phyloP scores from a whole-genome alignment of 2,329 filamentous ascomycete genomes.

The Ceratocystis colombiana region DNA sequence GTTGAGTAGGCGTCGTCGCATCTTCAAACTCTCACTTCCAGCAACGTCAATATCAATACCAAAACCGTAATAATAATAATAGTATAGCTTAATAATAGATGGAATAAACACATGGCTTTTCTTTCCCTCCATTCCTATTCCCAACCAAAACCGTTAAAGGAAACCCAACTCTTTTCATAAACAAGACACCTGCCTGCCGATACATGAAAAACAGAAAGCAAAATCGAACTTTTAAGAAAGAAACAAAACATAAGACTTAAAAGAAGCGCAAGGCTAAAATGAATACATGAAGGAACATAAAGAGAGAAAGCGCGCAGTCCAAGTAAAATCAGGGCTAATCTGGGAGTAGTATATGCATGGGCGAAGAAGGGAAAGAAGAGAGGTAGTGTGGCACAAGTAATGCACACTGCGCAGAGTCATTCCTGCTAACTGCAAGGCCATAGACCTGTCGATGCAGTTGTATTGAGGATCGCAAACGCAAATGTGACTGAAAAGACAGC shows the following conservation, averaged over 20 bases:
- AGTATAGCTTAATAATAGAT: background rate
- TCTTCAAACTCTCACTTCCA: background rate
- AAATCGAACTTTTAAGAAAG: background rate
- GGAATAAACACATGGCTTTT: background rate
- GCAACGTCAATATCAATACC: background rate
- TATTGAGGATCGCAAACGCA: background rate
- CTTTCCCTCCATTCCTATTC: background rate
- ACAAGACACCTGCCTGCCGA: constrained; percentile 13
- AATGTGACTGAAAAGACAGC: background rate
- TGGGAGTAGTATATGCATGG: background rate
- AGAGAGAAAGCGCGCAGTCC: background rate
- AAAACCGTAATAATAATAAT: background rate
- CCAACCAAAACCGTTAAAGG: background rate
- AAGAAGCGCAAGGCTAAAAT: background rate
- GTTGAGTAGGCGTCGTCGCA: background rate
- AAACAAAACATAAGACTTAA: background rate
- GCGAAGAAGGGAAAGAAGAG: background rate
- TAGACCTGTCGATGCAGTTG: background rate
- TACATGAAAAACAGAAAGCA: constrained; percentile 8
- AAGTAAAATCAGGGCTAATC: background rate
- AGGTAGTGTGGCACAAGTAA: background rate
- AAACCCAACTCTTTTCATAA: constrained; percentile 13
- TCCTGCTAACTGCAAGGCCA: background rate
- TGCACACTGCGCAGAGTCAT: background rate
- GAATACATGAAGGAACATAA: background rate